Evolutionary conservation across 2,329 filamentous ascomycete genomes (phyloP), one percentile per base, ranked within the genome.

Genomic region (Monosporascus sp.): DNA sequence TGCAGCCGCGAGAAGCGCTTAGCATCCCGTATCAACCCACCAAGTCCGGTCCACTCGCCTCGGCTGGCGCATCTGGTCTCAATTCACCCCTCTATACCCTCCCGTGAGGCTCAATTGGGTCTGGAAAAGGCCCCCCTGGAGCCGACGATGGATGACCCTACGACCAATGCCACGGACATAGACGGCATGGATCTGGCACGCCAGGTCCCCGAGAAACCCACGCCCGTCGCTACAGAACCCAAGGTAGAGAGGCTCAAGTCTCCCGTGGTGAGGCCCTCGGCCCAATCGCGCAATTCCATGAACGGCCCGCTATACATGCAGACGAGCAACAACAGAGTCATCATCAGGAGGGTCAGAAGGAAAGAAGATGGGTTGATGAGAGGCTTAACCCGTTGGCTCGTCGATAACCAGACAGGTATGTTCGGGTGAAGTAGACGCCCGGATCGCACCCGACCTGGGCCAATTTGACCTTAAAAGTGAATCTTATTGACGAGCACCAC

Each of bases 371-470:
- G 83, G 52, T 76, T 83, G 41, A 73, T 82, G 62, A 84, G 80
- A 65, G 78, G 79, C 56, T 70, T 88, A 46, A 80, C 83, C 56
- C 77, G 79, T 65, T 90, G 87, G 84, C 81, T 92, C 68, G 83
- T 90, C 61, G 78, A 88, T 65, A 90, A 93, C 70, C 89, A 93
- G 70, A 86, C 90, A 64, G 88, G 89, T 92, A 84, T 55, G 83
- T 73, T 38, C 36, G 16, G 43, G 36, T 19, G 26, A 19, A 47
- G n/a, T 34, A 11, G 41, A 49, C 34, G 14, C 47, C 38, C 36
- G 11, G 44, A 51, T 26, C 27, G 14, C 45, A 2, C 34, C 20
- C 16, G 17, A 24, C 16, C 19, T 31, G 14, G 11, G n/a, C 22
- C 26, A 11, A 20, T 26, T 38, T 26, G 24, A 27, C 38, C 19